Conservation (phyloP, 306 rosid genomes). For the Ziziphus jujuba region DNA sequence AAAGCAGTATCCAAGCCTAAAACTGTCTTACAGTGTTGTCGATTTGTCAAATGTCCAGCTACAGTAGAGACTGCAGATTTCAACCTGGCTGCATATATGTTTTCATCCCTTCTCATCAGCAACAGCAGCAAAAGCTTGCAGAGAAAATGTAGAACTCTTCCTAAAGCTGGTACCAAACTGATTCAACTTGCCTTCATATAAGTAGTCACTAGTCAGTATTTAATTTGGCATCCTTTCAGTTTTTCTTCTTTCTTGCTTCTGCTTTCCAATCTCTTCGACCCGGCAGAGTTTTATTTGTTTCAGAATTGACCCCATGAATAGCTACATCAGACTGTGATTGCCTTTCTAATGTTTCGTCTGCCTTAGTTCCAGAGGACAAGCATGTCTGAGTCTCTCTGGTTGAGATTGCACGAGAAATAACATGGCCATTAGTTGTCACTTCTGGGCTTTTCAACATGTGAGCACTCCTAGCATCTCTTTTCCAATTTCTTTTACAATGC, state of each 20-base stretch:
- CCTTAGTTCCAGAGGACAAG: slow-evolving; percentile 30
- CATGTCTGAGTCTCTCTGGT: slow-evolving; percentile 33
- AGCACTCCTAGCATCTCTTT: slow-evolving; percentile 78
- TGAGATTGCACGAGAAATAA: slow-evolving; percentile 27
- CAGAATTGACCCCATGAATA: slow-evolving; percentile 20
- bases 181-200: slow-evolving; percentile 11
- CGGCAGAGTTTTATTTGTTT: slow-evolving; percentile 37
- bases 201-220: slow-evolving; percentile 3
- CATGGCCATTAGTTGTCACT: slow-evolving; percentile 32
- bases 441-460: slow-evolving; percentile 40
- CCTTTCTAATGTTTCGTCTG: slow-evolving; percentile 31
- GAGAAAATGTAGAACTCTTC: slow-evolving; percentile 17
- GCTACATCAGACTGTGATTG: slow-evolving; percentile 36
- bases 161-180: neutral
- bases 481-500: slow-evolving; percentile 73
- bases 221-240: slow-evolving; percentile 34
- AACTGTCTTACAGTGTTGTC: slow-evolving; percentile 1
- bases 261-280: slow-evolving; percentile 90
- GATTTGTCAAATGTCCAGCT: neutral
- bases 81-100: slow-evolving; percentile 19
- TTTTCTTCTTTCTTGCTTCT: slow-evolving; percentile 80
- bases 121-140: slow-evolving; percentile 25
- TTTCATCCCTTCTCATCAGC: slow-evolving; percentile 15
- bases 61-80: neutral
- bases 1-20: neutral